phyloP scores from a whole-genome alignment of 2,329 filamentous ascomycete species.

The Aspergillus melleus region DNA sequence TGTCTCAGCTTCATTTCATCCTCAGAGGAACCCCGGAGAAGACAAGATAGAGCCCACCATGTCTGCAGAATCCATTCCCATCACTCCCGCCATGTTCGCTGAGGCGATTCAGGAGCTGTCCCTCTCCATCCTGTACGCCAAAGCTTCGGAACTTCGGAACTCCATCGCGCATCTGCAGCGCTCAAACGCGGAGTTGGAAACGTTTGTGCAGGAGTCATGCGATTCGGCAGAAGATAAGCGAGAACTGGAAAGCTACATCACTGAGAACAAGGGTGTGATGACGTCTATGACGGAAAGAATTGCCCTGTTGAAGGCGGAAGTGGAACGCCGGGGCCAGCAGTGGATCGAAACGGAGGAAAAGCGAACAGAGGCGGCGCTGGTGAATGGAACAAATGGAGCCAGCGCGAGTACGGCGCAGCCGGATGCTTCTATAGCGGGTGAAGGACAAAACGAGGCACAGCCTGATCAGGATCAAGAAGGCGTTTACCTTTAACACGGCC shows the following conservation, averaged over 20 bases:
- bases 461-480: constrained; percentile 21
- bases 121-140: constrained; percentile 59
- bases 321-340: constrained; percentile 55
- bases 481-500: constrained; percentile 29
- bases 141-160: constrained; percentile 62
- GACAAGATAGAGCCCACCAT: constrained; percentile 33
- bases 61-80: constrained; percentile 52
- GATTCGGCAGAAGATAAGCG: constrained; percentile 53
- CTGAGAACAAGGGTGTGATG: constrained; percentile 61
- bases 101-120: constrained; percentile 59
- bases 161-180: constrained; percentile 58
- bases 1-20: background rate
- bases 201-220: constrained; percentile 48
- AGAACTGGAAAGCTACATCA: constrained; percentile 42
- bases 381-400: constrained; percentile 22
- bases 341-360: constrained; percentile 46
- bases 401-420: background rate
- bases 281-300: constrained; percentile 57
- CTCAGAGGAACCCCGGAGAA: background rate
- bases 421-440: constrained; percentile 6
- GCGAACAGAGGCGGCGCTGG: constrained; percentile 21
- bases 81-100: constrained; percentile 53
- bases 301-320: constrained; percentile 50
- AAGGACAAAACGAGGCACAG: constrained; percentile 1
- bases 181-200: constrained; percentile 58